Percentiles rank a stretch among this genome's conserved stretches.
phyloP scores from a whole-genome alignment of 192 early-diverging fungal species.

The Coemansia brasiliensis region DNA sequence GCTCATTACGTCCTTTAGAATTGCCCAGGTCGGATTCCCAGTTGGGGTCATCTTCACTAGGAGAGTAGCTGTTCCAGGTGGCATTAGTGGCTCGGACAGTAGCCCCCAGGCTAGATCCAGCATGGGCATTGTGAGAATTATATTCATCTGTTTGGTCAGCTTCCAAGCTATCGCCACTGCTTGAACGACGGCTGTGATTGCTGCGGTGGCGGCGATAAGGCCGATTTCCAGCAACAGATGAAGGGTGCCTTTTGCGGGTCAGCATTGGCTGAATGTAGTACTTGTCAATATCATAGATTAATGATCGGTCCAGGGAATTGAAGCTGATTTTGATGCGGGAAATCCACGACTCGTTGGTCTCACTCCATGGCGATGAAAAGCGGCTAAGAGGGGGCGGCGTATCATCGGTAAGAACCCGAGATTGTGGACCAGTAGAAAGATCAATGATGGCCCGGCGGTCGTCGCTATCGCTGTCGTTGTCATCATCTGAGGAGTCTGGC shows the following conservation, averaged over 20 bases:
- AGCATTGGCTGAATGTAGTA: conserved; percentile 48
- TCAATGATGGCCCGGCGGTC: conserved; percentile 21
- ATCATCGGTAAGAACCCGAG: conserved; percentile 16
- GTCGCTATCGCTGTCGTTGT: conserved; percentile 10
- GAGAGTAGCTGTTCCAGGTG: too few relatives aligned
- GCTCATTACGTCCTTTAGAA: too few relatives aligned
- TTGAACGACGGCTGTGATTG: neutral
- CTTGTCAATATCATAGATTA: conserved; percentile 44
- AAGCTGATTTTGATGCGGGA: conserved; percentile 44
- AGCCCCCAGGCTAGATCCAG: neutral
- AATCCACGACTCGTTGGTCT: conserved; percentile 35
- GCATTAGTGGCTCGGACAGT: too few relatives aligned
- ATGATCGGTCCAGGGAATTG: conserved; percentile 43
- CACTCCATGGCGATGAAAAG: conserved; percentile 36
- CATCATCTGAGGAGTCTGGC: conserved; percentile 52
- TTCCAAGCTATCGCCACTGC: neutral
- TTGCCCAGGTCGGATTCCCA: too few relatives aligned
- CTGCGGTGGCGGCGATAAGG: conserved; percentile 2
- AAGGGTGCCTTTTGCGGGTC: conserved; percentile 12
- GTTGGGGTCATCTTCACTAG: too few relatives aligned
- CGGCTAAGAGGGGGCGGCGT: conserved; percentile 20
- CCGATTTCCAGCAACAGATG: neutral
- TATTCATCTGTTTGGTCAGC: neutral
- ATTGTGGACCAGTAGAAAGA: conserved; percentile 3
- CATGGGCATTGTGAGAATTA: too few relatives aligned